Evolutionary conservation across 1,284 basidiomycete genomes (phyloP), one percentile per base, ranked within the genome.

Genomic region (Lentinula novae-zelandiae): DNA sequence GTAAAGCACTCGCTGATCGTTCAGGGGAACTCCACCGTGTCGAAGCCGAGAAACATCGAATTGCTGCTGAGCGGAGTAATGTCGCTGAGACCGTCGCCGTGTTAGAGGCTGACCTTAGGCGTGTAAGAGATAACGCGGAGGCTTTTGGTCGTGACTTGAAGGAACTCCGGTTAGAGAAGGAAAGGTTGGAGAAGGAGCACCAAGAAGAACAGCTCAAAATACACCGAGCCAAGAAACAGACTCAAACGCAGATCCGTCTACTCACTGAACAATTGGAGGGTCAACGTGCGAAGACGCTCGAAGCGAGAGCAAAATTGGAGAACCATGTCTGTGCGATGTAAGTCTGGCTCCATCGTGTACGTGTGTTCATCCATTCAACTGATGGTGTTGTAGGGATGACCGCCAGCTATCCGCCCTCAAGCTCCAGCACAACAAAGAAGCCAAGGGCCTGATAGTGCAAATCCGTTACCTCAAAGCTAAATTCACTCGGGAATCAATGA

Each of bases 391-490:
- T 62, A 88, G 85, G 17, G 82, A 89, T 61, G 78, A 80, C 5
- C 66, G 67, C 10, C 80, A 84, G 67, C 66, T 91, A 6, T 76
- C 79, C 3, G 74, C 74, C 3, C 68, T 95, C 64, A 87, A 83
- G 66, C 64, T 76, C 2, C 84, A 86, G 69, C 93, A 96, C 71
- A 90, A 88, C 62, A 84, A 85, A 63, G 93, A 96, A 73, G 91
- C 90, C 76, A 94, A 95, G 70, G 94, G 93, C 12, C 77, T 96
- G 20, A 82, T 96, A 61, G 82, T 93, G 3, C 91, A 97, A 71
- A 95, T 98, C 65, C 84, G 83, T 53, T 98, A 98, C 74, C 82
- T 98, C 65, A 96, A 98, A 72, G 89, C 91, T 53, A 94, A 94
- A 70, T 96, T 90, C 73, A 90, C 85, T 1, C 82, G 96, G 38